Percentiles rank a stretch among this genome's conserved stretches.
phyloP scores from a whole-genome alignment of 768 basidiomycete species.

The Mycena albidolilacea region DNA sequence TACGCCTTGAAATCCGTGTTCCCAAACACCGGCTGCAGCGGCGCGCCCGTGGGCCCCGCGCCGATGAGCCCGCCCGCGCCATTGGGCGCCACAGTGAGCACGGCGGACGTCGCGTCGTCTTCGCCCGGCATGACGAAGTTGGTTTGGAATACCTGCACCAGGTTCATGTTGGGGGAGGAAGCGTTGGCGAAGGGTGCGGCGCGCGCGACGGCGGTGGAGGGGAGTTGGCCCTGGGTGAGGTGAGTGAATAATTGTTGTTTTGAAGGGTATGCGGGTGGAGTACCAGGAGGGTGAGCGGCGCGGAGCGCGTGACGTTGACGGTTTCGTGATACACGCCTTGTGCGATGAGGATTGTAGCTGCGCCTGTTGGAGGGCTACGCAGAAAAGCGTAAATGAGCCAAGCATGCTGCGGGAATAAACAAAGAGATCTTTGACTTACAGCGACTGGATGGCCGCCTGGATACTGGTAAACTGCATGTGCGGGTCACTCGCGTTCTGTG shows the following conservation, averaged over 20 bases:
- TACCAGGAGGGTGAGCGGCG: conserved; percentile 71
- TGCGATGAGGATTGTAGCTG: conserved; percentile 67
- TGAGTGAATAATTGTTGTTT: too few species aligned
- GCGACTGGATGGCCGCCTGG: conserved; percentile 69
- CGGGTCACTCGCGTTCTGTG: conserved; percentile 57
- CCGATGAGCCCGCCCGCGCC: conserved; percentile 72
- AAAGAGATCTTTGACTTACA: conserved; percentile 65
- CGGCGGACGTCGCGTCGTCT: conserved; percentile 73
- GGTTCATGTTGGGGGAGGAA: conserved; percentile 63
- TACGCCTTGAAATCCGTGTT: conserved; percentile 74
- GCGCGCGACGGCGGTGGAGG: conserved; percentile 48
- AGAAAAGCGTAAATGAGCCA: neutral
- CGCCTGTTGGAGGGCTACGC: conserved; percentile 57
- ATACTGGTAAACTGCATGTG: conserved; percentile 63
- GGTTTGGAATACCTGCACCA: conserved; percentile 70
- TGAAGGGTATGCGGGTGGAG: too few species aligned
- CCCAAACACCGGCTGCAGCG: conserved; percentile 65
- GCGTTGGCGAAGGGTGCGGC: conserved; percentile 59
- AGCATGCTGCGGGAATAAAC: neutral
- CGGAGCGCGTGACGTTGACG: conserved; percentile 68
- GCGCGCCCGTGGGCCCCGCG: conserved; percentile 71
- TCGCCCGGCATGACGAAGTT: conserved; percentile 57
- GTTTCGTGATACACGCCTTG: conserved; percentile 73
- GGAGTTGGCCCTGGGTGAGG: conserved; percentile 73
- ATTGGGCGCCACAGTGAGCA: conserved; percentile 70